Evolutionary conservation across 2,329 filamentous ascomycete species (phyloP).

Genomic region (Sporothrix globosa): DNA sequence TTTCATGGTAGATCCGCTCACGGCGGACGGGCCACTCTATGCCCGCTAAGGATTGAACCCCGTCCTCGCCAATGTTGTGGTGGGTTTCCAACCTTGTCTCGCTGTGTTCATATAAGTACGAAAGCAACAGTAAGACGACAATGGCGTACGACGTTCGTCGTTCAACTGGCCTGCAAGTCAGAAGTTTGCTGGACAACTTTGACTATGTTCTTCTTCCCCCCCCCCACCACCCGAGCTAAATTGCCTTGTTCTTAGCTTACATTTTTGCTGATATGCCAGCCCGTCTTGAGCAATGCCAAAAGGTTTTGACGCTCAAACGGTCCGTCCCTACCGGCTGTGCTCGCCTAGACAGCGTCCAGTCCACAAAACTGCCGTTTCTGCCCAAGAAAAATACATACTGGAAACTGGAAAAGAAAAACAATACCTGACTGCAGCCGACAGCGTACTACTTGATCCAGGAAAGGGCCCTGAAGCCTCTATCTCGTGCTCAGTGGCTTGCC

Average conservation of each 20-base stretch:
- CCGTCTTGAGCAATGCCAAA: background rate
- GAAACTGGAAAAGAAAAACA: background rate
- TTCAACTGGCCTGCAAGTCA: background rate
- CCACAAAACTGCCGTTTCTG: background rate
- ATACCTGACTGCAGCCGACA: background rate
- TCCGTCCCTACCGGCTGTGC: constrained; percentile 48
- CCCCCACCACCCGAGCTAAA: constrained; percentile 35
- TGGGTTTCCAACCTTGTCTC: background rate
- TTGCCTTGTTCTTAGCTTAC: constrained; percentile 32
- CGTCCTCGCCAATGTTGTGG: background rate
- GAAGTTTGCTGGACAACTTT: background rate
- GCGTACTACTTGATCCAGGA: background rate
- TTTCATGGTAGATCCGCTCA: background rate
- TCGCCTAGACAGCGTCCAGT: background rate
- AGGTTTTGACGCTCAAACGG: constrained; percentile 45
- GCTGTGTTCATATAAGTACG: background rate
- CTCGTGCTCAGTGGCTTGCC: constrained; percentile 7
- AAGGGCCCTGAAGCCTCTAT: background rate
- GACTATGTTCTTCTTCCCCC: constrained; percentile 27
- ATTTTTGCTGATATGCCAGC: constrained; percentile 15
- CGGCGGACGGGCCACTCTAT: background rate
- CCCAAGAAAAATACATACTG: background rate
- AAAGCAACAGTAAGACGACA: constrained; percentile 17
- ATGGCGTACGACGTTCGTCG: background rate
- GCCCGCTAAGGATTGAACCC: background rate